Conservation (phyloP, 1,284 basidiomycete species). For the Cerrena zonata region DNA sequence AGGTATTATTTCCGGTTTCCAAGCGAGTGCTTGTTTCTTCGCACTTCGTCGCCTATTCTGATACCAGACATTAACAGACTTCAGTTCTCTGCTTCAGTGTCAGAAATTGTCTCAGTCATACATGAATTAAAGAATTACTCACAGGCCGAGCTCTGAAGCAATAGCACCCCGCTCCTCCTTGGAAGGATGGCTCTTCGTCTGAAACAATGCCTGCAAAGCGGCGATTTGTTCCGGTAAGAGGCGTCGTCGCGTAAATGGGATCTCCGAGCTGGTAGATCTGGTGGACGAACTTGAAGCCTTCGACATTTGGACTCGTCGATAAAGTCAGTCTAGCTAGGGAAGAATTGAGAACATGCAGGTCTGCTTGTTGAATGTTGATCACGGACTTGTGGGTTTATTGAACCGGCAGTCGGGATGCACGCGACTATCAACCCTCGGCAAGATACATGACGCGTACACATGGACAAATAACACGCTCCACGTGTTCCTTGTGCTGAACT, state of each 20-base stretch:
- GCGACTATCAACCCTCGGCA: background rate
- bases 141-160: constrained; percentile 40
- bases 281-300: constrained; percentile 1
- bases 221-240: constrained; percentile 35
- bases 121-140: constrained; percentile 13
- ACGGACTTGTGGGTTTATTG: background rate
- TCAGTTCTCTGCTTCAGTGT: constrained; percentile 33
- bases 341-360: no score
- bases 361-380: background rate
- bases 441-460: constrained; percentile 22
- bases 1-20: constrained; percentile 17
- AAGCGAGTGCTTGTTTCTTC: constrained; percentile 32
- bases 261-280: constrained; percentile 6
- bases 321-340: no score
- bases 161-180: constrained; percentile 38
- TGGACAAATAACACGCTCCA: constrained; percentile 24
- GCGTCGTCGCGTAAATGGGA: constrained; percentile 28
- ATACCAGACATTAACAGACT: constrained; percentile 47
- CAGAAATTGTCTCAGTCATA: background rate
- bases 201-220: constrained; percentile 35
- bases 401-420: background rate
- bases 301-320: background rate
- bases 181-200: constrained; percentile 37
- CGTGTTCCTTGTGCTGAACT: constrained; percentile 15
- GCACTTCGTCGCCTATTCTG: constrained; percentile 45